Percentiles rank a stretch among this genome's conserved stretches.
These are phyloP conservation scores for Lactarius vividus DNA, from an alignment of 768 basidiomycete species.

Conservation along the genomic window DNA sequence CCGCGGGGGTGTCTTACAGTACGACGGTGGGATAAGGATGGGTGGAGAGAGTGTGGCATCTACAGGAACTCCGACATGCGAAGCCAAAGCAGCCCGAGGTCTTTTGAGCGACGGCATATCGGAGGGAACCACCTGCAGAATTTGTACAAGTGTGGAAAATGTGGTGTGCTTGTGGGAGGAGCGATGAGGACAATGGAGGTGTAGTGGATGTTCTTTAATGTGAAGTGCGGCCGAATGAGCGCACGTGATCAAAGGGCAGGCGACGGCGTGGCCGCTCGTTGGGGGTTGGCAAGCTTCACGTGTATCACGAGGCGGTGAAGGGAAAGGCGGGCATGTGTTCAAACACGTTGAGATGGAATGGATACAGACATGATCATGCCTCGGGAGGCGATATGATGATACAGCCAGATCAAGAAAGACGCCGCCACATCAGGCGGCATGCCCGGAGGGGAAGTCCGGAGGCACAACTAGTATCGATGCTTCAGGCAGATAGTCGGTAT, in stretches of 20 bases:
- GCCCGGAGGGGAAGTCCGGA: neutral
- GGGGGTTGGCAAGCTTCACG: constrained; percentile 17
- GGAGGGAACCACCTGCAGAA: constrained; percentile 9
- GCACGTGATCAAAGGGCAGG: constrained; percentile 26
- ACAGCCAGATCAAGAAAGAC: constrained; percentile 5
- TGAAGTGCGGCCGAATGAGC: constrained; percentile 19
- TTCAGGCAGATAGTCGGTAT: constrained; percentile 20
- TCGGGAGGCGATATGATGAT: constrained; percentile 20
- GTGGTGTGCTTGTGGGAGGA: constrained; percentile 25
- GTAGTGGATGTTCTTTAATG: constrained; percentile 25
- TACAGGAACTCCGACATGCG: constrained; percentile 14
- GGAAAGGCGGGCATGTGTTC: constrained; percentile 11
- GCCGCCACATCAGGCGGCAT: constrained; percentile 1
- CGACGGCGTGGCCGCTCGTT: constrained; percentile 21
- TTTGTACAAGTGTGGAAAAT: constrained; percentile 22
- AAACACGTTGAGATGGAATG: constrained; percentile 24
- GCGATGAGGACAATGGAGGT: constrained; percentile 22
- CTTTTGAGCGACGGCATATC: constrained; percentile 25
- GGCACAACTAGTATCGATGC: constrained; percentile 11
- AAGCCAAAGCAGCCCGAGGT: constrained; percentile 12
- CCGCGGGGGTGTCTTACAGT: constrained; percentile 20
- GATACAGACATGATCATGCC: constrained; percentile 22
- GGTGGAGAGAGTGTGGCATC: constrained; percentile 18
- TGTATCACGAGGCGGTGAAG: constrained; percentile 25
- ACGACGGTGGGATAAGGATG: constrained; percentile 14